Percentiles rank a stretch among this genome's conserved stretches.
These are phyloP conservation scores for Leishmania mexicana DNA, from an alignment of 208 protist genomes.

Conservation along the genomic window DNA sequence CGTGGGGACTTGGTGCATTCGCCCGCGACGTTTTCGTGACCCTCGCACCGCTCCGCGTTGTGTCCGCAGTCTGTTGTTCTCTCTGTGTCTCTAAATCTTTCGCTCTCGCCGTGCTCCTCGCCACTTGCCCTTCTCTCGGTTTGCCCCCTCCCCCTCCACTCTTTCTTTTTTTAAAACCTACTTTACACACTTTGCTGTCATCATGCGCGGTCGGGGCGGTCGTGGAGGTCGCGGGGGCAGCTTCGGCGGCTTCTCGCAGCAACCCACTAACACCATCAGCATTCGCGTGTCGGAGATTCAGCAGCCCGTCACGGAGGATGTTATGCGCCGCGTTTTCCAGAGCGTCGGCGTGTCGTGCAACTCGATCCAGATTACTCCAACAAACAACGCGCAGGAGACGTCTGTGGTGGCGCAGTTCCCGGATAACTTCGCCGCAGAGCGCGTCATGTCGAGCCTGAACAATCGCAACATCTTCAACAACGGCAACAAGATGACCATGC, in stretches of 20 bases:
- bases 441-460: constrained; percentile 71
- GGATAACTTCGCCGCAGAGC: constrained; percentile 61
- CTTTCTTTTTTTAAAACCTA: neutral
- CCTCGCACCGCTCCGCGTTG: neutral
- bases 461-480: constrained; percentile 91
- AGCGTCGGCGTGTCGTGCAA: constrained; percentile 69
- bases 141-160: neutral
- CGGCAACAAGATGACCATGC: constrained; percentile 87
- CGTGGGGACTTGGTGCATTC: neutral
- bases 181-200: neutral
- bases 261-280: constrained; percentile 68
- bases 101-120: neutral
- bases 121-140: neutral
- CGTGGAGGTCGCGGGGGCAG: constrained; percentile 40
- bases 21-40: neutral
- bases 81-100: neutral
- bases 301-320: constrained; percentile 84
- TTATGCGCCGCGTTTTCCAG: constrained; percentile 87
- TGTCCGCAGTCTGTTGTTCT: neutral
- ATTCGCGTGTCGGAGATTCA: constrained; percentile 78
- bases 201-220: constrained; percentile 42
- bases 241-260: constrained; percentile 25
- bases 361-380: constrained; percentile 61
- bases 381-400: constrained; percentile 59
- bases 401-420: constrained; percentile 78